Evolutionary conservation across 2,329 filamentous ascomycete genomes (phyloP).

Genomic region (Calonectria pseudoturangicola): DNA sequence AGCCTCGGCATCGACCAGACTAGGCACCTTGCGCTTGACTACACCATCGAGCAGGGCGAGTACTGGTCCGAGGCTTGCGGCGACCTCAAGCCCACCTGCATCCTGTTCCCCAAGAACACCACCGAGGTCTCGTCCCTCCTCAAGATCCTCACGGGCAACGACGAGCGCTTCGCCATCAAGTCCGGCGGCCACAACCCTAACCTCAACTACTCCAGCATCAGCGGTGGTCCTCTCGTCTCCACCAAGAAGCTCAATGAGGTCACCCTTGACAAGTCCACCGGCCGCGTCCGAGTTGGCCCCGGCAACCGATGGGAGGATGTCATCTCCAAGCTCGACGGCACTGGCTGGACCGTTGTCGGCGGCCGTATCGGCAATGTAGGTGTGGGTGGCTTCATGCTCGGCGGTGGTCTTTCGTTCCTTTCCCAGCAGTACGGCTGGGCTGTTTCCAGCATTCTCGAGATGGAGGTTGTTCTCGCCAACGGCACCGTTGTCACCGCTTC

Average conservation of each 20-base stretch:
- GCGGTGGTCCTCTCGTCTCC: conserved; percentile 69
- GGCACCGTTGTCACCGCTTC: conserved; percentile 68
- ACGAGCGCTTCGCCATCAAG: conserved; percentile 72
- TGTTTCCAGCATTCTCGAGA: conserved; percentile 68
- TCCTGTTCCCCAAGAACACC: conserved; percentile 67
- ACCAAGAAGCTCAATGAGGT: conserved; percentile 66
- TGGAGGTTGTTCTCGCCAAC: conserved; percentile 71
- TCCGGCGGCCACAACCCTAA: conserved; percentile 76
- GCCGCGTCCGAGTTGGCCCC: conserved; percentile 66
- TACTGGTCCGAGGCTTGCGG: conserved; percentile 68
- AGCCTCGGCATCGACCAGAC: conserved; percentile 26
- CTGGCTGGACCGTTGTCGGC: conserved; percentile 65
- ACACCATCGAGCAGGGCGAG: conserved; percentile 61
- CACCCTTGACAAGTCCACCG: conserved; percentile 59
- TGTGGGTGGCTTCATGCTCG: conserved; percentile 70
- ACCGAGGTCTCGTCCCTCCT: conserved; percentile 73
- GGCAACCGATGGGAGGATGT: conserved; percentile 67
- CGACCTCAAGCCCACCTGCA: conserved; percentile 67
- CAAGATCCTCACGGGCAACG: conserved; percentile 66
- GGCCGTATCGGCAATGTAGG: conserved; percentile 68
- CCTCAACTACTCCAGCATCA: conserved; percentile 70
- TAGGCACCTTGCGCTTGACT: conserved; percentile 55
- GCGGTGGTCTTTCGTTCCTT: conserved; percentile 72
- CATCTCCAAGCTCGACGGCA: conserved; percentile 62
- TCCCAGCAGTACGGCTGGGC: conserved; percentile 70